A percentile compares a stretch with the other conserved stretches of the same genome.
Conservation (phyloP, 2,329 filamentous ascomycete species). For the Hypoxylon sp. region DNA sequence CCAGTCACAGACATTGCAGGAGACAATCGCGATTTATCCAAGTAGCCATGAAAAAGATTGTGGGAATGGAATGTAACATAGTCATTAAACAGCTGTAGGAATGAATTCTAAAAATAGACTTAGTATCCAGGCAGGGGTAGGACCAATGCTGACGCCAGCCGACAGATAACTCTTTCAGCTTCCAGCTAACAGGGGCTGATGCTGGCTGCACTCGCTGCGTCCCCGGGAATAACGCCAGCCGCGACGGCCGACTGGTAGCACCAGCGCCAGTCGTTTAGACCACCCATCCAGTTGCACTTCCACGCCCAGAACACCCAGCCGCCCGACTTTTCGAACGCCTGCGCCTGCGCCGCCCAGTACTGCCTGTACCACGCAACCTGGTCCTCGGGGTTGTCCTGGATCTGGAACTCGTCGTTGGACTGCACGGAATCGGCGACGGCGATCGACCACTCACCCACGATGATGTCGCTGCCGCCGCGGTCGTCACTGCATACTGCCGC, state of each 20-base stretch:
- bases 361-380: slow-evolving; percentile 64
- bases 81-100: no score
- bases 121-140: neutral
- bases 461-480: slow-evolving; percentile 55
- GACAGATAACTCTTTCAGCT: no score
- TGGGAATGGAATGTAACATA: no score
- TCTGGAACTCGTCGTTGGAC: slow-evolving; percentile 55
- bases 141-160: neutral
- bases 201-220: slow-evolving; percentile 39
- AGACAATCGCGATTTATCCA: no score
- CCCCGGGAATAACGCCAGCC: slow-evolving; percentile 45
- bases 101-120: neutral
- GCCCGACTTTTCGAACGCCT: slow-evolving; percentile 63
- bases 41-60: no score
- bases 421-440: slow-evolving; percentile 63
- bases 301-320: slow-evolving; percentile 73
- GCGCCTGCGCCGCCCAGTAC: slow-evolving; percentile 69
- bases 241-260: slow-evolving; percentile 56
- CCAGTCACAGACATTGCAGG: no score
- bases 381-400: slow-evolving; percentile 47
- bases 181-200: slow-evolving; percentile 40
- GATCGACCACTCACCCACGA: slow-evolving; percentile 71
- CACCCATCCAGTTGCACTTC: slow-evolving; percentile 59
- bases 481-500: slow-evolving; percentile 60
- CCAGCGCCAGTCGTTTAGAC: slow-evolving; percentile 61